Evolutionary conservation across 208 protist genomes (phyloP), one percentile per base, ranked within the genome.

Genomic region (Blastocrithidia nonstop): DNA sequence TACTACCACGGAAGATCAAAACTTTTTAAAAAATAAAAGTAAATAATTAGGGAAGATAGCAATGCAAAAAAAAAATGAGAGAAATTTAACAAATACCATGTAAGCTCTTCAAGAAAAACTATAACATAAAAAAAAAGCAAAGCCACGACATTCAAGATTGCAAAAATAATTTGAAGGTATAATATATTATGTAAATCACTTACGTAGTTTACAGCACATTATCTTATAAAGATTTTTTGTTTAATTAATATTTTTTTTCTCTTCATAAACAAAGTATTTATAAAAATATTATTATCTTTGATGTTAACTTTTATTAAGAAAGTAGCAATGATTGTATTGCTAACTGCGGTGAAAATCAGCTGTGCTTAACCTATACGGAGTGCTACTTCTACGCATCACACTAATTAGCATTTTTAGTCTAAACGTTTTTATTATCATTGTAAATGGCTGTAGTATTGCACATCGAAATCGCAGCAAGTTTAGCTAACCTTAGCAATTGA

Each of bases 401-500:
- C 60, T 59, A 28, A 89, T 47, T 11, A 72, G 72, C 16, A 89
- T 51, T 42, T 67, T 73, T 7, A 76, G 75, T 20, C 61, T 62
- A 45, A 86, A 85, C 80, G 75, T 86, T n/a, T 39, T 45, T 20
- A 20, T 24, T 2, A n/a, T n/a, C n/a, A n/a, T 61, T 57, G 27
- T 47, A 45, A 0, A 20, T 44, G 38, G 45, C 53, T 24, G 22
- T 17, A 1, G 50, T 16, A 28, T 66, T 49, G 25, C 80, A 89
- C 69, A 85, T 76, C 6, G 68, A 57, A 16, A 89, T 77, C 17
- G 80, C 74, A 2, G 80, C 74, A n/a, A 32, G 49, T 33, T 71
- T 56, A 6, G 72, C 80, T 17, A 84, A 60, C 40, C 68, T 70
- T 11, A 71, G 54, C 9, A 70, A 41, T 44, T 73, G 73, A 13